Percentiles rank a stretch among this genome's conserved stretches.
These are phyloP conservation scores for Silene uniflora DNA, from an alignment of 148 eudicot genomes.

Conservation along the genomic window DNA sequence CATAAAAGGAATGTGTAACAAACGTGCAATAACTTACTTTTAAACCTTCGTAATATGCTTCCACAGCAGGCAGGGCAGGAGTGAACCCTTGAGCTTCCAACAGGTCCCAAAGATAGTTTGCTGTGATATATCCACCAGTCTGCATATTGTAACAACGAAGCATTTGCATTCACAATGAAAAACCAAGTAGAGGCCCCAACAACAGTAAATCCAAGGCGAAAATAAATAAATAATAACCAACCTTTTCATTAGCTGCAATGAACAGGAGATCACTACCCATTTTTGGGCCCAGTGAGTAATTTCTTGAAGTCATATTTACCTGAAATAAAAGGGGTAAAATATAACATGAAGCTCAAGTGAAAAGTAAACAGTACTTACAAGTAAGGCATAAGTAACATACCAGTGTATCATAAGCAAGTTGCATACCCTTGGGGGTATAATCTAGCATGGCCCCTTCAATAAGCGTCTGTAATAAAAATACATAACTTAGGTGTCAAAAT, in stretches of 20 bases:
- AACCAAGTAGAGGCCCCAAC: background rate
- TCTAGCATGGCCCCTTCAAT: conserved; percentile 87
- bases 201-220: background rate
- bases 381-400: conserved; percentile 36
- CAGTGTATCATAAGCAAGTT: conserved; percentile 74
- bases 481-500: conserved; percentile 9
- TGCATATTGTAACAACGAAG: conserved; percentile 27
- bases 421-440: conserved; percentile 78
- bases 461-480: conserved; percentile 52
- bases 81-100: conserved; percentile 55
- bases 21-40: conserved; percentile 48
- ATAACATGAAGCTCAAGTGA: background rate
- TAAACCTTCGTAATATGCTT: conserved; percentile 71
- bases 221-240: conserved; percentile 13
- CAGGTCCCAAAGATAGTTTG: conserved; percentile 84
- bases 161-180: background rate
- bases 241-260: conserved; percentile 87
- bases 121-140: conserved; percentile 72
- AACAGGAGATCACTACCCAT: conserved; percentile 71
- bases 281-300: conserved; percentile 40
- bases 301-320: conserved; percentile 54
- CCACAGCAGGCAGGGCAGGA: conserved; percentile 59
- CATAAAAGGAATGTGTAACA: background rate
- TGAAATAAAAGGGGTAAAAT: conserved; percentile 25
- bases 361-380: background rate